Conservation (phyloP, 176 grass and related monocot species). For the Rhynchospora tenuis region DNA sequence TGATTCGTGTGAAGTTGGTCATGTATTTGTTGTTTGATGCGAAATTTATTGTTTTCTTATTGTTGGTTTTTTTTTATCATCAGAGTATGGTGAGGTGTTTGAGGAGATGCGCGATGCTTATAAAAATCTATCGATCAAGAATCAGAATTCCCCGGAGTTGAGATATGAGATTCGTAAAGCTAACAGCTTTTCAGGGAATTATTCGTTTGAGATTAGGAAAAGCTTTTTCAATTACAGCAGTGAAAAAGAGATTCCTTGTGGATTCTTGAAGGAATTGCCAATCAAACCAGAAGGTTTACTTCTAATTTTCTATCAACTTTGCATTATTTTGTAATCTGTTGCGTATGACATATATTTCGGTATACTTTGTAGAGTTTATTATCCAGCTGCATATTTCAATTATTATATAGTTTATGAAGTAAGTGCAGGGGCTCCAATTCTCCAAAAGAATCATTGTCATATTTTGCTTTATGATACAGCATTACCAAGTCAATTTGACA, state of each 20-base stretch:
- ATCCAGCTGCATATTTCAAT: not conserved
- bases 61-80: not conserved
- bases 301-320: not conserved
- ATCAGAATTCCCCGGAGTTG: slow-evolving; percentile 17
- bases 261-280: slow-evolving; percentile 61
- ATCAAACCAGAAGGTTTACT: slow-evolving; percentile 42
- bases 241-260: slow-evolving; percentile 54
- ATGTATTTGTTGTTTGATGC: not conserved
- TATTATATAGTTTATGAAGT: not conserved
- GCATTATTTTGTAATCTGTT: not conserved
- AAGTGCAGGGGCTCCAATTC: not conserved
- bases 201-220: slow-evolving; percentile 39
- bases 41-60: not conserved
- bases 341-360: not conserved
- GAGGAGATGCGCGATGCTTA: slow-evolving; percentile 48
- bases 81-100: slow-evolving; percentile 51
- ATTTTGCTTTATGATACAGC: not conserved
- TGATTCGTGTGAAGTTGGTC: not conserved
- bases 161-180: slow-evolving; percentile 35
- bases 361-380: not conserved
- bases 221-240: slow-evolving; percentile 51
- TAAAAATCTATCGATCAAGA: slow-evolving; percentile 27
- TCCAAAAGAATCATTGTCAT: not conserved
- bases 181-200: slow-evolving; percentile 57
- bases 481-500: not conserved